phyloP scores from a whole-genome alignment of 768 basidiomycete species.

The Daedalea quercina region DNA sequence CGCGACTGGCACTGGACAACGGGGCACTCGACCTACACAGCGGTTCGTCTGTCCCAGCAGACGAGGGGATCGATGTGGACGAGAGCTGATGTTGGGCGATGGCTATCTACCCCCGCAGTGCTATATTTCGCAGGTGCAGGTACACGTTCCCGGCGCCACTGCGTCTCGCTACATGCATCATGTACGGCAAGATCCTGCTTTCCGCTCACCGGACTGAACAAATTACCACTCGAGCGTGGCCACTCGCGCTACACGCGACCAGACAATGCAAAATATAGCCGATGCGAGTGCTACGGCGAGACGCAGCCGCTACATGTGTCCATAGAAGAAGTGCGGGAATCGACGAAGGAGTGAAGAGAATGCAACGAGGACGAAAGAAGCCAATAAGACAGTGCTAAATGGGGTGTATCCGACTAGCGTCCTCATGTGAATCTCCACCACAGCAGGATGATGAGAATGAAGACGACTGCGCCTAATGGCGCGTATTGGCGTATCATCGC shows the following conservation, averaged over 20 bases:
- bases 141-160: constrained; percentile 9
- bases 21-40: neutral
- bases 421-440: constrained; percentile 72
- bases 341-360: neutral
- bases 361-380: neutral
- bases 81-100: neutral
- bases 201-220: neutral
- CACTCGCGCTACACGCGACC: neutral
- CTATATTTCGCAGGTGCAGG: constrained; percentile 12
- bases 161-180: constrained; percentile 14
- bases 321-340: neutral
- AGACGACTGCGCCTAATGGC: constrained; percentile 74
- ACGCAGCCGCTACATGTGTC: neutral
- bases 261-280: neutral
- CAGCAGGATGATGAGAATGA: constrained; percentile 72
- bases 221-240: neutral
- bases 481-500: constrained; percentile 96
- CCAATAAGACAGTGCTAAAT: constrained; percentile 5
- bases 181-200: constrained; percentile 20
- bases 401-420: constrained; percentile 8
- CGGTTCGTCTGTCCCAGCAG: neutral
- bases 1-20: neutral
- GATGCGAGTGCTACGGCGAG: neutral
- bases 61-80: neutral
- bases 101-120: constrained; percentile 3